Percentiles rank a stretch among this genome's conserved stretches.
Evolutionary conservation across 2,329 filamentous ascomycete species (phyloP).

Genomic region (Diaporthe vaccinii): DNA sequence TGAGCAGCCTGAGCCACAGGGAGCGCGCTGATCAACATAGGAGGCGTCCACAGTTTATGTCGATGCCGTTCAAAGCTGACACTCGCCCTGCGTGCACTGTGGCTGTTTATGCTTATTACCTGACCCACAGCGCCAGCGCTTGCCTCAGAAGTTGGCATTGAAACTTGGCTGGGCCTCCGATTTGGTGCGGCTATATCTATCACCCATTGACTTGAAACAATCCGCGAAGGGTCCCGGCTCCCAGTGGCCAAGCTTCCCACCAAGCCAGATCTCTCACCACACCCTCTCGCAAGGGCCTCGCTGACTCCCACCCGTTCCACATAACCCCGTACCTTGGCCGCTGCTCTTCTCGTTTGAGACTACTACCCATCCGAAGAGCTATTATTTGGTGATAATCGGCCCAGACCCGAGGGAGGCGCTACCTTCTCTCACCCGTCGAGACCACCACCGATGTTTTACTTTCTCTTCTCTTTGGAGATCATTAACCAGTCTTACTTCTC

Average conservation of each 20-base stretch:
- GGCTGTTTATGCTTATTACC: conserved; percentile 20
- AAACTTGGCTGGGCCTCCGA: conserved; percentile 27
- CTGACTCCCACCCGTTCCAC: conserved; percentile 2
- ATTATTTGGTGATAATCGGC: conserved; percentile 12
- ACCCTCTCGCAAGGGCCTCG: conserved; percentile 19
- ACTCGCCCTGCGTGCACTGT: conserved; percentile 28
- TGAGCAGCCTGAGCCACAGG: conserved; percentile 16
- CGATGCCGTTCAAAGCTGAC: conserved; percentile 22
- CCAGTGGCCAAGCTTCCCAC: conserved; percentile 23
- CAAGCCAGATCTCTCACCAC: conserved; percentile 7
- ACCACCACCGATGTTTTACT: background rate
- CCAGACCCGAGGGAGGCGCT: background rate
- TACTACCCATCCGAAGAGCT: background rate
- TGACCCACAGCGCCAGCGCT: conserved; percentile 14
- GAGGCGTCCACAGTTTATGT: conserved; percentile 24
- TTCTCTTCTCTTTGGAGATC: conserved; percentile 11
- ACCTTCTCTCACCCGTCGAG: background rate
- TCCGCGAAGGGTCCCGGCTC: conserved; percentile 22
- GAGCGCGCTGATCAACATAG: conserved; percentile 20
- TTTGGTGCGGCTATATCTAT: conserved; percentile 32
- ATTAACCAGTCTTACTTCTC: background rate
- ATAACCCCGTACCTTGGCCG: conserved; percentile 27
- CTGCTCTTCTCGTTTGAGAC: conserved; percentile 27
- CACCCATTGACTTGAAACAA: conserved; percentile 32
- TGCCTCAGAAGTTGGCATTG: conserved; percentile 30